Base-by-base conservation (phyloP, 768 basidiomycete species). In the Gautieria morchelliformis region DNA sequence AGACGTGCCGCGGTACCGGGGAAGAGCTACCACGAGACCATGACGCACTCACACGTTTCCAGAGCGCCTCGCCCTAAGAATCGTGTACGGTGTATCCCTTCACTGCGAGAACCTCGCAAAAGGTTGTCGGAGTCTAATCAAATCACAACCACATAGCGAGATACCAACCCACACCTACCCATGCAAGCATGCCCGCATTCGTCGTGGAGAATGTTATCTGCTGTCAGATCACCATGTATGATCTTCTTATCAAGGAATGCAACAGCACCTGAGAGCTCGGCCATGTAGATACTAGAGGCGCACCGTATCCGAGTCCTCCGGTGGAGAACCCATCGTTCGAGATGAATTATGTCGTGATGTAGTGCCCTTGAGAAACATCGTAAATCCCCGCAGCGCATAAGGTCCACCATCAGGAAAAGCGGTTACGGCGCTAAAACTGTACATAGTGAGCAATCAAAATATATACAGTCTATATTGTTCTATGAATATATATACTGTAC, bases 121-220 rank as follows among this genome's bases (percentile, higher is more conserved):
- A 75, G 63, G 40, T 40, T 39, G n/a, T 27, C 35, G 20, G 20
- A 46, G 20, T n/a, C 24, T 20, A n/a, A 17, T 7, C 12, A 41
- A 33, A 32, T 37, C 20, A 20, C 17, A 51, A 24, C 30, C 37
- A 44, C 27, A 60, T 4, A 45, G 32, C 24, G 45, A 19, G 27
- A 30, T 27, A 37, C 35, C 2, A 37, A 37, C 44, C 11, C 42
- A 40, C 45, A 69, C 78, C 55, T 66, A 85, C 82, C 94, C 95
- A 99, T 99, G 69, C 98, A 99, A 3, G 95, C 94, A 65, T 99
- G 93, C 1, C 95, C 95, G 51, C 80, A 78, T 66, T 96, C 94
- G 69, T 99, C 95, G 17, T 97, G 82, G 17, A 99, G 83, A 62
- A 99, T 93, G 69, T 98, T 97, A 71, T 97, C 95, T 3, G 95